Base-by-base conservation (phyloP, 805 yeast genomes). In the Priceomyces medius region DNA sequence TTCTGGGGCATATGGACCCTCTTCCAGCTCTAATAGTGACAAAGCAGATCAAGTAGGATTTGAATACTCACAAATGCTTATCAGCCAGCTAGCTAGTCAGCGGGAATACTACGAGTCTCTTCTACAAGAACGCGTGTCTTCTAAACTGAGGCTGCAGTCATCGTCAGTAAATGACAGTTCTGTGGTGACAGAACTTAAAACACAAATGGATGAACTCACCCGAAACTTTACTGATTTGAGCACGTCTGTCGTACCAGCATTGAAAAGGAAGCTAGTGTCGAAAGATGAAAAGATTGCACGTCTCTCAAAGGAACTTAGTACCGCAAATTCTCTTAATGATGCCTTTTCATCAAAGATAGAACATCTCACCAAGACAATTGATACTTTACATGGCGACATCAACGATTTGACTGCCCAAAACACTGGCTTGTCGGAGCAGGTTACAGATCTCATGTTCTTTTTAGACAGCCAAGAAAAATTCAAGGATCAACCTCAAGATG, bases 51-150 rank as follows among this genome's bases (percentile, higher is more conserved):
- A 66, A 54, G 77, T 75, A 20, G 86, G 85, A 8, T 64, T 85
- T 44, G 97, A 89, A 56, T 89, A 89, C 54, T 83, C 95, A 0
- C 85, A 85, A 54, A 68, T 89, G 29, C 63, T 89, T 19, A 73
- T 88, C 7, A 80, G 89, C 2, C 96, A 89, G 55, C 65, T 89
- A 40, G 95, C 88, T 42, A 83, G 93, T 6, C 96, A 89, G 59
- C 69, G 95, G 43, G 91, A 85, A 46, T 85, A 82, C 59, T 89
- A 84, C 57, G 96, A 88, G 54, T 64, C 68, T 10, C 49, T 68
- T 14, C 42, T 68, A 17, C 45, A 49, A 10, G 63, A 61, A 29
- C 50, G 47, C 21, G 55, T 45, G 7, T 41, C 46, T 2, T 52
- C 56, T 3, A 48, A 45, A 36, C 44, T 56, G 8, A 34, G 62